These are phyloP conservation scores for Globisporangium okanoganense DNA, from an alignment of 352 stramenopile species.

Conservation along the genomic window DNA sequence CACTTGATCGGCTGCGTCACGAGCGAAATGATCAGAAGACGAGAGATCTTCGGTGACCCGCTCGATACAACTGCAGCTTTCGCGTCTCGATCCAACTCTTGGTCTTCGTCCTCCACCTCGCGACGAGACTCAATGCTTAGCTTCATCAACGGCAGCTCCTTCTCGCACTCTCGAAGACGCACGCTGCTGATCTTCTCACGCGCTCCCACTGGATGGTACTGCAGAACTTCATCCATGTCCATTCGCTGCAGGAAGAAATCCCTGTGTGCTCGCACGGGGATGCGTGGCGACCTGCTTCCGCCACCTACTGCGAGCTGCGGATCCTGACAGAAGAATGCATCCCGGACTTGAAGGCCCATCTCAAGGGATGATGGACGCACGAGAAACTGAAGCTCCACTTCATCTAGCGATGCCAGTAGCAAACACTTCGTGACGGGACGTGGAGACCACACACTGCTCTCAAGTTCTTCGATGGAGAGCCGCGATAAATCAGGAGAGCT, in stretches of 20 bases:
- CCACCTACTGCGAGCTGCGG: slow-evolving; percentile 6
- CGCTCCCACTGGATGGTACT: slow-evolving; percentile 53
- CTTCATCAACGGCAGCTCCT: slow-evolving; percentile 61
- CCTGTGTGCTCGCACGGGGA: slow-evolving; percentile 8
- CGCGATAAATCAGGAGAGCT: slow-evolving; percentile 1
- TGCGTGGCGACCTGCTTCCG: neutral
- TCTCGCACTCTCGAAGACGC: slow-evolving; percentile 61
- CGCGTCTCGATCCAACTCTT: slow-evolving; percentile 14
- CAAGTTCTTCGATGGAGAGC: neutral
- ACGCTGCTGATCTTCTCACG: slow-evolving; percentile 74
- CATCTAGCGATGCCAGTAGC: slow-evolving; percentile 41
- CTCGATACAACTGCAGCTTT: slow-evolving; percentile 6
- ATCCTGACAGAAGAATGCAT: slow-evolving; percentile 61
- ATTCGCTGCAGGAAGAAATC: slow-evolving; percentile 74
- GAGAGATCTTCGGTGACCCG: slow-evolving; percentile 6
- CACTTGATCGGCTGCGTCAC: slow-evolving; percentile 82
- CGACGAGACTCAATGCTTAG: slow-evolving; percentile 47
- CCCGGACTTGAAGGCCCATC: slow-evolving; percentile 58
- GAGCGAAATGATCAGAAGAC: slow-evolving; percentile 52
- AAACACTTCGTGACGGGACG: slow-evolving; percentile 3
- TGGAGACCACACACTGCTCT: slow-evolving; percentile 1
- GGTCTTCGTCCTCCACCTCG: slow-evolving; percentile 17
- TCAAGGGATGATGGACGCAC: slow-evolving; percentile 64
- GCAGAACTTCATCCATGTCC: slow-evolving; percentile 66
- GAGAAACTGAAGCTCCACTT: slow-evolving; percentile 71